These are phyloP conservation scores for Syzygium aromaticum DNA, from an alignment of 345 rosid species.

Conservation along the genomic window DNA sequence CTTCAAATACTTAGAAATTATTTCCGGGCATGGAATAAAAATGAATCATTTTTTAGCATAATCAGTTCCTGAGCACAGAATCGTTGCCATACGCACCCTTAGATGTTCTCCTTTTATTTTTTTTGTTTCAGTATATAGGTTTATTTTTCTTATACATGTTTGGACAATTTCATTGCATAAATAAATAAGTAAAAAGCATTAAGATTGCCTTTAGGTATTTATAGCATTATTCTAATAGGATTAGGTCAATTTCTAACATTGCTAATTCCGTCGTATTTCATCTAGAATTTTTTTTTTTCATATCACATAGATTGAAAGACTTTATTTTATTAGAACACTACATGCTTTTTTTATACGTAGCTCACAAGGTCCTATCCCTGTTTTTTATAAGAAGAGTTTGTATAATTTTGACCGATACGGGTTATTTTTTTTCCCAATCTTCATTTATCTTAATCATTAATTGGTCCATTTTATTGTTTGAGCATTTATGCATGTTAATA, in stretches of 20 bases:
- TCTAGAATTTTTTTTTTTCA: neutral
- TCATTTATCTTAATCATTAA: too few species aligned
- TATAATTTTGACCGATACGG: neutral
- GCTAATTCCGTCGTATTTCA: neutral
- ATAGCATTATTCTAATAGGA: neutral
- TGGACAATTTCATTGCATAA: neutral
- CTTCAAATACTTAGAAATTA: too few species aligned
- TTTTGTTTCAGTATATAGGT: too few species aligned
- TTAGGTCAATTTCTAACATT: neutral
- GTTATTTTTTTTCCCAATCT: neutral
- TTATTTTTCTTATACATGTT: neutral
- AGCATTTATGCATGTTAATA: neutral
- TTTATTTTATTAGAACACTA: neutral
- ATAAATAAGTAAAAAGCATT: neutral
- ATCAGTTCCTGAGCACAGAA: too few species aligned
- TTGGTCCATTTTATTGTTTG: neutral
- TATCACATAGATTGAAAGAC: neutral
- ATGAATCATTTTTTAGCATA: too few species aligned
- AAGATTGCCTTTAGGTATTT: neutral
- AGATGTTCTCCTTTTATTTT: too few species aligned
- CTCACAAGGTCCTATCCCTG: neutral
- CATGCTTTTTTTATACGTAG: too few species aligned
- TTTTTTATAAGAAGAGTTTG: too few species aligned
- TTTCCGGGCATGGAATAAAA: too few species aligned
- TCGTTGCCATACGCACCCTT: too few species aligned